Conservation (phyloP, 2,329 filamentous ascomycete species). For the Exserohilum rostratum region DNA sequence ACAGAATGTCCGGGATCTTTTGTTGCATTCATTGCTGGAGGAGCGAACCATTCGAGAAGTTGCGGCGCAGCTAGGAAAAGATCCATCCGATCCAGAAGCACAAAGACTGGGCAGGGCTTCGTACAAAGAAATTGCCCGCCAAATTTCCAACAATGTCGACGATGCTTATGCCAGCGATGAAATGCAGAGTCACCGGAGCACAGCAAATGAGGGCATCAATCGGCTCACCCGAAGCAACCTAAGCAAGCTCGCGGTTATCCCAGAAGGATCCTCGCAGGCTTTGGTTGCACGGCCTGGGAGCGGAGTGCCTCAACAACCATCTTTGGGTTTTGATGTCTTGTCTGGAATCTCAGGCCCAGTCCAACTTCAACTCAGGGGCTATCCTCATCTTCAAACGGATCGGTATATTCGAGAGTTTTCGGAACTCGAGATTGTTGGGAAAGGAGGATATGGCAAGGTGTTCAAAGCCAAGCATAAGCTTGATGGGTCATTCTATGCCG, state of each 20-base stretch:
- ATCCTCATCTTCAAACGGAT: conserved; percentile 40
- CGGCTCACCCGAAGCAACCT: conserved; percentile 34
- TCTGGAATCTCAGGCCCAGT: conserved; percentile 23
- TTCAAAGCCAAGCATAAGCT: conserved; percentile 66
- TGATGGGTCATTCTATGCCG: conserved; percentile 67
- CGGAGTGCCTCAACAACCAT: conserved; percentile 17
- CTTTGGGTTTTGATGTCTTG: conserved; percentile 18
- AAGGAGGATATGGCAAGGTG: conserved; percentile 69
- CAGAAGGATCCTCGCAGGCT: conserved; percentile 30
- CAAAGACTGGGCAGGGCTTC: conserved; percentile 44
- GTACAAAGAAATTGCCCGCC: conserved; percentile 48
- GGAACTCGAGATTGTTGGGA: conserved; percentile 61
- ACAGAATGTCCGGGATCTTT: conserved; percentile 43
- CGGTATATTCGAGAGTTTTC: conserved; percentile 43
- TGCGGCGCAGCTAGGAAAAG: conserved; percentile 44
- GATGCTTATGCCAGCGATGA: conserved; percentile 48
- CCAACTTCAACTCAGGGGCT: conserved; percentile 30
- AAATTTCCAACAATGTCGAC: conserved; percentile 48
- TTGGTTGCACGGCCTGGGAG: conserved; percentile 26
- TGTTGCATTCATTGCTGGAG: conserved; percentile 55
- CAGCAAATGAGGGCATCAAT: conserved; percentile 50
- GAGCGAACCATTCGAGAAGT: conserved; percentile 51
- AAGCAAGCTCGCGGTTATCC: conserved; percentile 26
- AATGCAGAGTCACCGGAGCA: conserved; percentile 41
- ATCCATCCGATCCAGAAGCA: conserved; percentile 45